Conservation (phyloP, 2,329 filamentous ascomycete genomes). For the Albifimbria verrucaria region DNA sequence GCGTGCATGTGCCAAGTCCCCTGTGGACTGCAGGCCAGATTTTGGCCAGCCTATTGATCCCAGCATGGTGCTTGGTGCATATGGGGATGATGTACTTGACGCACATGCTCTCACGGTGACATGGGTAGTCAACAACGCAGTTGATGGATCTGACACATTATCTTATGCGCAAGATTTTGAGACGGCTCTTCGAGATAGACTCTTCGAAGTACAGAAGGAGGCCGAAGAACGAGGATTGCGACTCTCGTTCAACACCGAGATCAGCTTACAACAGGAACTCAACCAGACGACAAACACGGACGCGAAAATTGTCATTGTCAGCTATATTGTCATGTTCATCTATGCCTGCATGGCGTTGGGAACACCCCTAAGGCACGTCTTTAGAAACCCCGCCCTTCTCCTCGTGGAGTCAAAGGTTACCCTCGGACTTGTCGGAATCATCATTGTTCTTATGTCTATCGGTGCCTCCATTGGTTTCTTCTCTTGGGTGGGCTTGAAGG, state of each 20-base stretch:
- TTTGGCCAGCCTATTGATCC: constrained; percentile 88
- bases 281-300: constrained; percentile 99
- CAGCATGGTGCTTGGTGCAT: constrained; percentile 82
- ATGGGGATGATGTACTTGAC: constrained; percentile 64
- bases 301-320: constrained; percentile 92
- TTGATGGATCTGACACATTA: constrained; percentile 68
- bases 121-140: constrained; percentile 89
- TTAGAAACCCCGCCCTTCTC: constrained; percentile 78
- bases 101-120: constrained; percentile 82
- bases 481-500: constrained; percentile 86
- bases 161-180: constrained; percentile 87
- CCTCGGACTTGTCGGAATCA: constrained; percentile 86
- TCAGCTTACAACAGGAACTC: constrained; percentile 89
- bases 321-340: constrained; percentile 98
- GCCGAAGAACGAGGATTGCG: constrained; percentile 74
- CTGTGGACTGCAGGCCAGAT: constrained; percentile 79
- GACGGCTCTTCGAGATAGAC: constrained; percentile 66
- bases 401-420: constrained; percentile 97
- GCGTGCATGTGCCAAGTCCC: constrained; percentile 70
- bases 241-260: constrained; percentile 91
- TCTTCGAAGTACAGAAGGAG: constrained; percentile 77
- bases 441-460: constrained; percentile 97
- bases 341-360: constrained; percentile 93
- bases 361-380: constrained; percentile 73
- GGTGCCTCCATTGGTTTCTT: constrained; percentile 93